Percentiles rank a stretch among this genome's conserved stretches.
These are phyloP conservation scores for Sphagnum fallax DNA, from an alignment of 228 moss, liverwort and hornwort species.

Conservation along the genomic window DNA sequence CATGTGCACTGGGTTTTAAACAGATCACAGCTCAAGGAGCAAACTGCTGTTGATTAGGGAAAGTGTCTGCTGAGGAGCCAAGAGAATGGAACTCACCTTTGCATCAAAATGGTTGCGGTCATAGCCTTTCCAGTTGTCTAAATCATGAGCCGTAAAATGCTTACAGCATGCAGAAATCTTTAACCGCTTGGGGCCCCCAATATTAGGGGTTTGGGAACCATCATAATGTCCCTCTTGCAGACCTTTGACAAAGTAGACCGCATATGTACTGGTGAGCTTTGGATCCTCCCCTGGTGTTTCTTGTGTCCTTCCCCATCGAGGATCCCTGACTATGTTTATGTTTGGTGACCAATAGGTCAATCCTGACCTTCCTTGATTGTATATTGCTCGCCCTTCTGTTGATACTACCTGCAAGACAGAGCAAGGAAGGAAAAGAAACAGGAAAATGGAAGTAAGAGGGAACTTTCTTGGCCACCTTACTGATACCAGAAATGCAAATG, in stretches of 20 bases:
- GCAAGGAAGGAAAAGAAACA: background rate
- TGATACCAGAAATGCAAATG: background rate
- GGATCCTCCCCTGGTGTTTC: conserved; percentile 92
- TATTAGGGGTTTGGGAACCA: background rate
- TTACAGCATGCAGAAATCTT: conserved; percentile 95
- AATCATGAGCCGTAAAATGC: conserved; percentile 92
- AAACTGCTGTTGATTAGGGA: background rate
- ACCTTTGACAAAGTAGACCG: conserved; percentile 61
- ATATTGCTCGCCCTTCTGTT: conserved; percentile 82
- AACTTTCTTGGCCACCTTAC: background rate
- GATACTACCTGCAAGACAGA: conserved; percentile 53
- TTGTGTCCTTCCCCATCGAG: conserved; percentile 92
- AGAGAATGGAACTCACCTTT: conserved; percentile 22
- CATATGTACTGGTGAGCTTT: conserved; percentile 51
- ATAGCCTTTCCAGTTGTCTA: conserved; percentile 66
- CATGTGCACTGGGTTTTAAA: background rate
- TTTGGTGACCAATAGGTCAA: conserved; percentile 89
- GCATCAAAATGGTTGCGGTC: conserved; percentile 83
- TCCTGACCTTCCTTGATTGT: conserved; percentile 75
- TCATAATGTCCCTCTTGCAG: conserved; percentile 70
- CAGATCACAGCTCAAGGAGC: background rate
- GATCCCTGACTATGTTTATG: conserved; percentile 89
- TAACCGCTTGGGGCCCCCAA: conserved; percentile 37
- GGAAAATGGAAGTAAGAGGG: background rate
- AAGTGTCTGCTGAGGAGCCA: background rate